phyloP scores from a whole-genome alignment of 495 filamentous ascomycete genomes.

The Daldinia decipiens region DNA sequence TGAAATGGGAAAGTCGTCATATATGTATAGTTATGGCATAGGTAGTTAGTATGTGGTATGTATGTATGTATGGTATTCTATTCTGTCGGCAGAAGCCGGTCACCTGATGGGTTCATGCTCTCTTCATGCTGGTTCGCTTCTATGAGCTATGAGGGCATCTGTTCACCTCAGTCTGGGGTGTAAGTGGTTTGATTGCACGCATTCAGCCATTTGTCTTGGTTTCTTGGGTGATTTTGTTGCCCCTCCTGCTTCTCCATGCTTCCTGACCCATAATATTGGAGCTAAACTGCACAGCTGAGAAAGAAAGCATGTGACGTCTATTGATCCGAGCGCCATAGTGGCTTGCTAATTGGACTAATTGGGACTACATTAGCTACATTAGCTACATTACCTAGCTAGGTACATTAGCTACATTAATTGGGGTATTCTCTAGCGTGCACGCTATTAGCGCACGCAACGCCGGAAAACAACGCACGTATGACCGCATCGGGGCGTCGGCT shows the following conservation, averaged over 20 bases:
- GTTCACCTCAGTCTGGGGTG: constrained; percentile 1
- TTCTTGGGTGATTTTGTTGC: constrained; percentile 28
- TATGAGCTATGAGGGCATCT: constrained; percentile 1
- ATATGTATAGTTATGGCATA: no score
- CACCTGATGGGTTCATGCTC: constrained; percentile 39
- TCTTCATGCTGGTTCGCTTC: constrained; percentile 20
- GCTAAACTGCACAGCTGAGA: background rate
- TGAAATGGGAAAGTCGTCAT: background rate
- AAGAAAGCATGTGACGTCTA: constrained; percentile 36
- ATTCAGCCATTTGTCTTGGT: constrained; percentile 36
- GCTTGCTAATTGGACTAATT: constrained; percentile 4
- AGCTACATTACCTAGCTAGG: no score
- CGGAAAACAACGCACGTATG: constrained; percentile 30
- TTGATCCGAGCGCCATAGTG: constrained; percentile 8
- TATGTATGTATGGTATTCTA: no score
- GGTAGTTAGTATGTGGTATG: no score
- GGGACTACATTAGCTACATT: background rate
- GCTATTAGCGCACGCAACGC: constrained; percentile 5
- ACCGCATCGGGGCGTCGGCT: constrained; percentile 17
- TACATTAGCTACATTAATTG: constrained; percentile 2
- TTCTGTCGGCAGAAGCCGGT: constrained; percentile 35
- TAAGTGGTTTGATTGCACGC: constrained; percentile 24
- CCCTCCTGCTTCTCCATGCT: constrained; percentile 16
- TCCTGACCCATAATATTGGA: constrained; percentile 1
- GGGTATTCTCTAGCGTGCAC: constrained; percentile 10